Evolutionary conservation across 2,329 filamentous ascomycete species (phyloP).

Genomic region (Fusarium praegraminearum): DNA sequence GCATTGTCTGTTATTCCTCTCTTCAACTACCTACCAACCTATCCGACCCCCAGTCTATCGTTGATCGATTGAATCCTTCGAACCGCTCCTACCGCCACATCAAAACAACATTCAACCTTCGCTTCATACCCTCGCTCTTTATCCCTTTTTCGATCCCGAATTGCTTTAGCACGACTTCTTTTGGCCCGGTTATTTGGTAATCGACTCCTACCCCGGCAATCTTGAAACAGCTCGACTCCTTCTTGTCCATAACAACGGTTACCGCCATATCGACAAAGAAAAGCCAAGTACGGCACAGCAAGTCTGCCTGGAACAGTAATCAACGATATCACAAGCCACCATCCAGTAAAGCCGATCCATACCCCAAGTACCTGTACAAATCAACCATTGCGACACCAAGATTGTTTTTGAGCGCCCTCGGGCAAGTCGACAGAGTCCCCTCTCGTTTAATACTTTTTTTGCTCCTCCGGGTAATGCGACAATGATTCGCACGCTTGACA

Average conservation of each 20-base stretch:
- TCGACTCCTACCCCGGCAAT: constrained; percentile 43
- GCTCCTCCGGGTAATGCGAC: constrained; percentile 48
- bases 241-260: constrained; percentile 42
- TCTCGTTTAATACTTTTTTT: constrained; percentile 26
- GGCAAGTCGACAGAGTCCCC: constrained; percentile 31
- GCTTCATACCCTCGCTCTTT: constrained; percentile 43
- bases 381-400: neutral
- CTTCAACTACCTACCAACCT: constrained; percentile 7
- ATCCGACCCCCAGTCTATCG: constrained; percentile 37
- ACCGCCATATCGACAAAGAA: constrained; percentile 29
- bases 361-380: neutral
- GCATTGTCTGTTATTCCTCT: constrained; percentile 17
- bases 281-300: constrained; percentile 24
- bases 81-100: constrained; percentile 17
- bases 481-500: constrained; percentile 53
- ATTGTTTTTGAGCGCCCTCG: constrained; percentile 5
- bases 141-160: constrained; percentile 42
- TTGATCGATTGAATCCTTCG: constrained; percentile 43
- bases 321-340: constrained; percentile 25
- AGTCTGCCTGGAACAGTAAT: constrained; percentile 26
- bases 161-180: constrained; percentile 38
- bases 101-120: constrained; percentile 29
- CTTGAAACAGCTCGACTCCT: constrained; percentile 44
- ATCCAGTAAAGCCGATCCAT: constrained; percentile 13
- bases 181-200: constrained; percentile 39